Conservation (phyloP, 2,329 filamentous ascomycete genomes). For the Diaporthe ampelina region DNA sequence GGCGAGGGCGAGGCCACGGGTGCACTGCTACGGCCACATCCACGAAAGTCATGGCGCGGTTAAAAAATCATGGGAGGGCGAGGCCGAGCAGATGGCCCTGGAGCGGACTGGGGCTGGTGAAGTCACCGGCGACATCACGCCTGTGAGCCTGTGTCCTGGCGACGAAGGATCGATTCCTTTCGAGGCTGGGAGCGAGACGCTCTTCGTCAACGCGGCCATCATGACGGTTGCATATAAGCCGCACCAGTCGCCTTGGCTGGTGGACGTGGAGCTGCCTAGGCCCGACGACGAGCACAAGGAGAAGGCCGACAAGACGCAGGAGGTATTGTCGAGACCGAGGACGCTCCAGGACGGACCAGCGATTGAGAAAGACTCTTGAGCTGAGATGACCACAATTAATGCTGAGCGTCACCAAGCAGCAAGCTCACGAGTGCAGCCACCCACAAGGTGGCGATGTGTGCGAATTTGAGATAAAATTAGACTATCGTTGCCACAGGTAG, state of each 20-base stretch:
- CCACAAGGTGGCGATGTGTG: neutral
- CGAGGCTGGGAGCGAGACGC: slow-evolving; percentile 60
- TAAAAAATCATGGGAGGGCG: slow-evolving; percentile 30
- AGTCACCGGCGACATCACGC: neutral
- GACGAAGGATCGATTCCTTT: slow-evolving; percentile 48
- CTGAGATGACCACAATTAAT: too few relatives aligned
- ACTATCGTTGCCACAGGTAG: slow-evolving; percentile 20
- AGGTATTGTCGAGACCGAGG: neutral
- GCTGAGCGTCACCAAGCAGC: neutral
- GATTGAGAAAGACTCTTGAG: neutral
- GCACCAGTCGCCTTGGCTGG: slow-evolving; percentile 65
- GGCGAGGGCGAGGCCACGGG: slow-evolving; percentile 28
- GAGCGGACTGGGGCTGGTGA: neutral
- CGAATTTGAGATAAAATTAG: slow-evolving; percentile 12
- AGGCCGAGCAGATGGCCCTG: slow-evolving; percentile 6
- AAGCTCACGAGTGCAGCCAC: neutral
- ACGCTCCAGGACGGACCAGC: neutral
- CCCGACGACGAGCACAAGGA: slow-evolving; percentile 32
- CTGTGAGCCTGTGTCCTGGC: slow-evolving; percentile 57
- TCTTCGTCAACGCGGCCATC: slow-evolving; percentile 73
- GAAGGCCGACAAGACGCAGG: slow-evolving; percentile 33
- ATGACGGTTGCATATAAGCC: slow-evolving; percentile 58
- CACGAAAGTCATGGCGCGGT: slow-evolving; percentile 31
- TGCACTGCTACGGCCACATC: slow-evolving; percentile 41
- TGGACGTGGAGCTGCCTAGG: slow-evolving; percentile 61